A percentile compares a stretch with the other conserved stretches of the same genome.
Evolutionary conservation across 1,284 basidiomycete species (phyloP).

Genomic region (Takashimella tepidaria): DNA sequence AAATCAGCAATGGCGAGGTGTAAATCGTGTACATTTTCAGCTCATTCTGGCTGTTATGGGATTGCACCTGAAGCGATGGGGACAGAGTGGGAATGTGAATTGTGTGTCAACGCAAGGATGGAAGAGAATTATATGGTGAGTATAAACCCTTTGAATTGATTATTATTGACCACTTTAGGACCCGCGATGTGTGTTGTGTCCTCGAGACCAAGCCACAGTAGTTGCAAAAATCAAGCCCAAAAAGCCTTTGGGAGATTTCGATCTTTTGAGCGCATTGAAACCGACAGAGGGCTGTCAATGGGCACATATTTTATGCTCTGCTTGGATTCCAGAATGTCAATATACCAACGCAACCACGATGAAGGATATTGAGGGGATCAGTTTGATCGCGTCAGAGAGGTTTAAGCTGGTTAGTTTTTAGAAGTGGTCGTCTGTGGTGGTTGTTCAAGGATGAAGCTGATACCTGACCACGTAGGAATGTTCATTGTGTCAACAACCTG

Average conservation of each 20-base stretch:
- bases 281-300: slow-evolving; percentile 91
- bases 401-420: slow-evolving; percentile 35
- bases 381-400: slow-evolving; percentile 55
- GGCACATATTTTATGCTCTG: slow-evolving; percentile 84
- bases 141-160: not conserved
- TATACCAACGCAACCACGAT: slow-evolving; percentile 70
- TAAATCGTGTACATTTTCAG: slow-evolving; percentile 66
- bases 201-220: slow-evolving; percentile 15
- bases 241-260: slow-evolving; percentile 54
- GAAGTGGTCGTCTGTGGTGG: too few species aligned
- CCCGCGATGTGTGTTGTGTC: slow-evolving; percentile 48
- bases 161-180: slow-evolving; percentile 21
- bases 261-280: slow-evolving; percentile 77
- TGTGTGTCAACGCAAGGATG: slow-evolving; percentile 73
- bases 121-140: slow-evolving; percentile 70
- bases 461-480: slow-evolving; percentile 50
- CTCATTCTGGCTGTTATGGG: slow-evolving; percentile 71
- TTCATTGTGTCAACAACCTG: slow-evolving; percentile 58
- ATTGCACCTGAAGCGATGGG: slow-evolving; percentile 57
- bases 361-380: slow-evolving; percentile 80
- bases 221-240: slow-evolving; percentile 22
- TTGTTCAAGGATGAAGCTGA: not conserved
- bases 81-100: slow-evolving; percentile 74
- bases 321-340: slow-evolving; percentile 75
- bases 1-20: slow-evolving; percentile 71